These are phyloP conservation scores for Obelidium mucronatum DNA, from an alignment of 192 early-diverging fungal genomes.

Conservation along the genomic window DNA sequence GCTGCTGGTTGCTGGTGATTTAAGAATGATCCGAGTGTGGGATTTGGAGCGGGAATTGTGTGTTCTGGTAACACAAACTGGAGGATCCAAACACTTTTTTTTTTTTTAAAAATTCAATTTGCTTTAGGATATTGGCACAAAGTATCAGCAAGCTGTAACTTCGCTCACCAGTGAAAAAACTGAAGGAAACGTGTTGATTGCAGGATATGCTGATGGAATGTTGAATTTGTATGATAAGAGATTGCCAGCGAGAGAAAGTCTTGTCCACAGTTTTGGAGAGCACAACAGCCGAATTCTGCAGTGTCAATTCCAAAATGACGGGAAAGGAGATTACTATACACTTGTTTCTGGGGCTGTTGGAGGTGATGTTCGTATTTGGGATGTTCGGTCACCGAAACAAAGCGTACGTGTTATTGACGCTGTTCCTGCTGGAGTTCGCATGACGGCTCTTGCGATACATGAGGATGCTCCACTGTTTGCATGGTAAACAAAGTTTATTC, in stretches of 20 bases:
- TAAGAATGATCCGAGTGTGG: slow-evolving; percentile 75
- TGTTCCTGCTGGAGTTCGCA: slow-evolving; percentile 21
- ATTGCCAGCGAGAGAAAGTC: slow-evolving; percentile 57
- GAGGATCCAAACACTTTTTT: slow-evolving; percentile 4
- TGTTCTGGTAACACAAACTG: slow-evolving; percentile 62
- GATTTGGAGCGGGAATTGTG: slow-evolving; percentile 80
- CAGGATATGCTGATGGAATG: slow-evolving; percentile 76
- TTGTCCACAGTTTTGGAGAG: slow-evolving; percentile 66
- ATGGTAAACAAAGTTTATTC: slow-evolving; percentile 38
- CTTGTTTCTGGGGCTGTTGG: slow-evolving; percentile 67
- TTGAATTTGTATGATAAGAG: slow-evolving; percentile 77
- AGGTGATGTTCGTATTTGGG: slow-evolving; percentile 52
- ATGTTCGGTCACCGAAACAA: slow-evolving; percentile 38
- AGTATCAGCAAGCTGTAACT: slow-evolving; percentile 54
- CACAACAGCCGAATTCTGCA: slow-evolving; percentile 65
- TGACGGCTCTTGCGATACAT: slow-evolving; percentile 49
- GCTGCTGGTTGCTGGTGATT: slow-evolving; percentile 73
- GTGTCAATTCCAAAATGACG: slow-evolving; percentile 30
- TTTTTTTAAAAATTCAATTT: slow-evolving; percentile 4
- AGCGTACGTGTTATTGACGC: slow-evolving; percentile 8
- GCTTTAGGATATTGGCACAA: slow-evolving; percentile 20
- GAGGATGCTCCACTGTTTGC: slow-evolving; percentile 49
- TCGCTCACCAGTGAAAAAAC: slow-evolving; percentile 69
- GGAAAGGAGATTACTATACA: slow-evolving; percentile 38
- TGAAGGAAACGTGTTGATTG: slow-evolving; percentile 70